Conservation (phyloP, 371 early-diverging fungal genomes). For the Haplosporangium sp. region DNA sequence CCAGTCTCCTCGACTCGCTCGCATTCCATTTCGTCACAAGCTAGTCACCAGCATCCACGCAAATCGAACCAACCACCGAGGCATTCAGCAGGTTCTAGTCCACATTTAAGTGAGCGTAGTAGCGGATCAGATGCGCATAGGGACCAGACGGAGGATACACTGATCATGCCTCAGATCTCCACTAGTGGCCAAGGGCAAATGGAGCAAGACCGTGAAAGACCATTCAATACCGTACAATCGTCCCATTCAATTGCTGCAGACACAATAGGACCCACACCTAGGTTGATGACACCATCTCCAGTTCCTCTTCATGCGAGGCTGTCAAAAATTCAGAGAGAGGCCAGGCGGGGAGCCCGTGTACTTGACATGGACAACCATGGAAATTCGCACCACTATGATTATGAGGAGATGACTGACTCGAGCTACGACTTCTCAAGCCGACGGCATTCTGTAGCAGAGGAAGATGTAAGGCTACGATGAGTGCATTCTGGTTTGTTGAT, state of each 20-base stretch:
- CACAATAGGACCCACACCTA: constrained; percentile 20
- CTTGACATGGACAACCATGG: constrained; percentile 49
- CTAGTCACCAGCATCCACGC: constrained; percentile 5
- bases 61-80: neutral
- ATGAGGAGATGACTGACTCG: constrained; percentile 46
- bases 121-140: constrained; percentile 24
- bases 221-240: constrained; percentile 1
- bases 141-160: constrained; percentile 28
- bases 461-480: constrained; percentile 39
- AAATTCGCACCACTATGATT: constrained; percentile 45
- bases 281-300: constrained; percentile 45
- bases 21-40: constrained; percentile 33
- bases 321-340: constrained; percentile 39
- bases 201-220: constrained; percentile 6
- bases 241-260: constrained; percentile 19
- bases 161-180: constrained; percentile 51
- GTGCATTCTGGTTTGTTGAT: neutral
- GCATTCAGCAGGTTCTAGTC: constrained; percentile 24
- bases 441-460: constrained; percentile 52
- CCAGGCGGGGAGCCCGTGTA: constrained; percentile 31
- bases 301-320: constrained; percentile 48
- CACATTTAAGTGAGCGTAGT: constrained; percentile 20
- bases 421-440: constrained; percentile 47
- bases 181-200: constrained; percentile 9
- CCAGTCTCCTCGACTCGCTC: constrained; percentile 26